phyloP scores from a whole-genome alignment of 1,284 basidiomycete genomes.

The Moniliophthora roreri region DNA sequence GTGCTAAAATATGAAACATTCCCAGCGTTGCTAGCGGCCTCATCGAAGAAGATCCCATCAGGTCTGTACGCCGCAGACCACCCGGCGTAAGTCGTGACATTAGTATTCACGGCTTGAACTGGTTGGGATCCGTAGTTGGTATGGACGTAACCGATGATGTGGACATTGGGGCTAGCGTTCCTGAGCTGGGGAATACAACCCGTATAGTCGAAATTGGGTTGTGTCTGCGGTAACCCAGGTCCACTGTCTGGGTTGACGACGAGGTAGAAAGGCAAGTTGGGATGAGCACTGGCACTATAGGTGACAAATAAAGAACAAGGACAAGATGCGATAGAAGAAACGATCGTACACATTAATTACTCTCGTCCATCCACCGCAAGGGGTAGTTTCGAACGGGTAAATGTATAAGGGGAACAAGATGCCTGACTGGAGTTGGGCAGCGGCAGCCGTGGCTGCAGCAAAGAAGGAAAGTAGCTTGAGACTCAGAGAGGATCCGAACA shows the following conservation, averaged over 20 bases:
- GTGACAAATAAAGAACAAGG: background rate
- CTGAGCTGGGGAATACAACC: conserved; percentile 27
- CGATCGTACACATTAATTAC: conserved; percentile 22
- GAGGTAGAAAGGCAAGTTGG: conserved; percentile 29
- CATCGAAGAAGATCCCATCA: conserved; percentile 40
- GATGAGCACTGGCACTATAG: conserved; percentile 28
- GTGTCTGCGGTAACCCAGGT: conserved; percentile 25
- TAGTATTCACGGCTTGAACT: conserved; percentile 21
- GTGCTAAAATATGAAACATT: conserved; percentile 17
- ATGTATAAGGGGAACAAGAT: conserved; percentile 26
- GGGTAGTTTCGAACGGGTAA: conserved; percentile 20
- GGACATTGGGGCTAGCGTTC: conserved; percentile 24
- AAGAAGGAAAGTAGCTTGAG: too few species aligned
- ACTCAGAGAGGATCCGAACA: too few species aligned
- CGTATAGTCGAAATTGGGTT: conserved; percentile 32
- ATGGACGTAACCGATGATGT: conserved; percentile 34
- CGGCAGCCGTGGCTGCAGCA: too few species aligned
- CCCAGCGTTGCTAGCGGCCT: conserved; percentile 19
- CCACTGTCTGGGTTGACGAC: conserved; percentile 36
- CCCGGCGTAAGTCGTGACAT: conserved; percentile 33
- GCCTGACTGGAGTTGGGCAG: background rate
- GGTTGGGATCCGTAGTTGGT: conserved; percentile 25
- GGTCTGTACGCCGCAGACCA: conserved; percentile 30
- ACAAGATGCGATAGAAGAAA: background rate
- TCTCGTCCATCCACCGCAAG: conserved; percentile 21